A percentile compares a stretch with the other conserved stretches of the same genome.
Conservation (phyloP, 257 asterid species). For the Capsicum pubescens region DNA sequence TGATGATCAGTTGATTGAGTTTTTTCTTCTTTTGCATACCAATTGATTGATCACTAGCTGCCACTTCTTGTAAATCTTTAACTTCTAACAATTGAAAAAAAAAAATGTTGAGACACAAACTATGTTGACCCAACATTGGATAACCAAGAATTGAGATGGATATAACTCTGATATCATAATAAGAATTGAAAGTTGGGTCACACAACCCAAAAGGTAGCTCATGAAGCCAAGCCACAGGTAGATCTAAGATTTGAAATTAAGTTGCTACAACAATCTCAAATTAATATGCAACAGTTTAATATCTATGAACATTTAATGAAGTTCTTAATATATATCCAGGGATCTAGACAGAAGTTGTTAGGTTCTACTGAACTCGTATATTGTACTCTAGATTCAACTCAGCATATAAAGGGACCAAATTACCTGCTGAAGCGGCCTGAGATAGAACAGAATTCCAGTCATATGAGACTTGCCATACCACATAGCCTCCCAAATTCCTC, state of each 20-base stretch:
- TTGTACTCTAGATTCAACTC: neutral
- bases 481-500: constrained; percentile 31
- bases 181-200: neutral
- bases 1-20: constrained; percentile 26
- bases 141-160: neutral
- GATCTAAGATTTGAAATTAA: no score
- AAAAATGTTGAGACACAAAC: neutral
- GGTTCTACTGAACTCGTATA: neutral
- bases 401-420: neutral
- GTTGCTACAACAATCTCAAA: no score
- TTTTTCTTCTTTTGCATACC: neutral
- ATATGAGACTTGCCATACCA: constrained; percentile 26
- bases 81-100: neutral
- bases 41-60: constrained; percentile 11
- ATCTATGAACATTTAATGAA: no score
- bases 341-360: no score
- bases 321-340: no score
- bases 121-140: neutral
- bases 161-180: neutral
- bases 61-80: neutral
- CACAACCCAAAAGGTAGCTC: neutral
- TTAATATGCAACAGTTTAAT: no score
- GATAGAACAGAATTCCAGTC: constrained; percentile 36
- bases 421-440: constrained; percentile 26
- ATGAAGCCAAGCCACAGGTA: no score